Base-by-base conservation (phyloP, 257 asterid species). In the Ilex asprella region DNA sequence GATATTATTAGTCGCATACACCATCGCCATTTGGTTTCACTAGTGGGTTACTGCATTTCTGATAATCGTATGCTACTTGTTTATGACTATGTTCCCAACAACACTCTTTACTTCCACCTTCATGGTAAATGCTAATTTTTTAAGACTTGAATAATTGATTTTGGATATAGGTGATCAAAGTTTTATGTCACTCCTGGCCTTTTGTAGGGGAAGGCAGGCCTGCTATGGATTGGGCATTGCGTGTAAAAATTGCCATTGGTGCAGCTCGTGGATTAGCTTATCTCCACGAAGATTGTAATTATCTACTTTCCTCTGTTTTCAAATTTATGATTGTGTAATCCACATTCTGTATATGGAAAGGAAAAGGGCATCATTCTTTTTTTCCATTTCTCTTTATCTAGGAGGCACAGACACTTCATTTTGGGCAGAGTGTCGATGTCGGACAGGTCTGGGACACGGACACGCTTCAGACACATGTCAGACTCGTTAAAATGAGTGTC, bases 261-360 rank as follows among this genome's bases (percentile, higher is more conserved):
- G 96, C 93, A 57, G 99, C 99, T 84, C 96, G 97, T 14, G 99
- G 97, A 71, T 78, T 93, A 65, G 94, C 96, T 67, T 93, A 93
- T 81, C 96, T 93, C 67, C 99, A 93, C 63, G 99, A 93, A 83
- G 99, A 93, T 76, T 93, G 99, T 93, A 86, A 82, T 58, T 65
- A 52, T 63, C 62, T 21, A n/a, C 52, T 49, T 27, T 31, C 35
- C 62, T 43, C 65, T 69, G 41, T 68, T 60, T 60, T 16, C 27
- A 3, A 10, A 29, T 27, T 30, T 30, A 14, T 39, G n/a, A 60
- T 9, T 46, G 10, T 46, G 52, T 14, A 46, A 46, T 46, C 4
- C 14, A 41, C n/a, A 46, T 46, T 46, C n/a, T 14, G 6, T 5
- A 35, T 3, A 7, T 35, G 8, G 41, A 35, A 35, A 35, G 41